Evolutionary conservation across 2,329 filamentous ascomycete genomes (phyloP), one percentile per base, ranked within the genome.

Genomic region (Colletotrichum filicis): DNA sequence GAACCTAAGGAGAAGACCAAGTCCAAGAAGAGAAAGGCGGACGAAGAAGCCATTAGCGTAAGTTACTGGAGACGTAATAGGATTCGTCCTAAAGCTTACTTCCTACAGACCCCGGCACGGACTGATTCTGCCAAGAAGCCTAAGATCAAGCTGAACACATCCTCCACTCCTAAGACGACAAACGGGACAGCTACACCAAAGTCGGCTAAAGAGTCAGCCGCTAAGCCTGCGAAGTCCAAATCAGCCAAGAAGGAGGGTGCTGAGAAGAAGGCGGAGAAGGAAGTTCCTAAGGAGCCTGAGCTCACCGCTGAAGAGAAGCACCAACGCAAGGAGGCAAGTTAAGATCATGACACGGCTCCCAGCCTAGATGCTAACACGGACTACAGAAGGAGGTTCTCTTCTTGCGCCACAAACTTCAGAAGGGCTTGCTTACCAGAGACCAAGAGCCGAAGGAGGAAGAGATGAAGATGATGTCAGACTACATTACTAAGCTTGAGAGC

Each of bases 391-490:
- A 94, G 77, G 95, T 99, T n/a, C 86, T 98, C 37, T 98, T 97
- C 82, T 89, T 98, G 52, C 93, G 97, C 75, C 96, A 99, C 84
- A 95, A 95, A 82, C 91, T 99, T 42, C 97, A 99, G 81, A 97
- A 97, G 82, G 95, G 95, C 0, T 95, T 99, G 78, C 88, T 99
- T 56, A 94, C 93, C 26, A 91, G 94, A 72, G 95, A 98, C 76
- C 90, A 94, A 77, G 90, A 92, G 61, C 95, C 96, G n/a, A 93
- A 95, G 82, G 94, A 95, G 77, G 92, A 95, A 8, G 94, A 96
- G 77, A 95, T 96, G 93, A 86, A 90, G 74, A 84, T 86, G 60
- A 95, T 97, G 92, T 92, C 92, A 5, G 92, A 94, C 22, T 94
- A 92, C 78, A 87, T 97, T 70, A 89, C 88, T 35, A 94, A 97